Conservation (phyloP, 2,329 filamentous ascomycete species). For the Verticillium longisporum region DNA sequence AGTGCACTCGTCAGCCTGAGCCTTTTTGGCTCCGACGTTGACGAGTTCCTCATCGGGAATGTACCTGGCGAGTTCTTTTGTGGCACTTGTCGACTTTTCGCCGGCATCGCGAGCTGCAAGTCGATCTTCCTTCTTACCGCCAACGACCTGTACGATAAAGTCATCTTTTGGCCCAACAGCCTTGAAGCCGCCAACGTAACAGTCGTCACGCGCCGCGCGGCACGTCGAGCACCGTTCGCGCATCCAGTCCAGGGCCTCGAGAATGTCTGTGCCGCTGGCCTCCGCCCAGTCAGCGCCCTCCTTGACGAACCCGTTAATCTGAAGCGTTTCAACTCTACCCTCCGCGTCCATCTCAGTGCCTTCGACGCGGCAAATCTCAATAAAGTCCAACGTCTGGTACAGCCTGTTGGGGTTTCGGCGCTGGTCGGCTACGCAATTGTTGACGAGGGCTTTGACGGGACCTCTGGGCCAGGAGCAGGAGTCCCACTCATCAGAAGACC, state of each 20-base stretch:
- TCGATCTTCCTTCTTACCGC: background rate
- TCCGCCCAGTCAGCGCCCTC: background rate
- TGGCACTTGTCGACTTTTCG: too few relatives aligned
- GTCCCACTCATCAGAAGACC: background rate
- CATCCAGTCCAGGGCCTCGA: background rate
- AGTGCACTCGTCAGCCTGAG: background rate
- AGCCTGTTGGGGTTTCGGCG: background rate
- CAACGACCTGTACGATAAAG: background rate
- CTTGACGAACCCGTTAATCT: background rate
- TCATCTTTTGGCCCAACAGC: background rate
- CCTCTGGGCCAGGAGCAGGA: background rate
- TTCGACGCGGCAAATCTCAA: background rate
- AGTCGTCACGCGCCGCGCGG: background rate
- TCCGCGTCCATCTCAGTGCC: background rate
- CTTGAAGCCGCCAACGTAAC: background rate
- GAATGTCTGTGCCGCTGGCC: background rate
- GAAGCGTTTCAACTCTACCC: background rate
- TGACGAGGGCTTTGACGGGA: background rate
- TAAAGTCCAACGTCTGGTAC: background rate
- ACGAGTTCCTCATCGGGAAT: too few relatives aligned
- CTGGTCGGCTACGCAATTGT: background rate
- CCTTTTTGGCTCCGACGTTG: too few relatives aligned
- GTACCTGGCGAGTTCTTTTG: too few relatives aligned
- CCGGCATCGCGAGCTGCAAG: too few relatives aligned
- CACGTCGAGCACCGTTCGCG: background rate